Base-by-base conservation (phyloP, 371 early-diverging fungal genomes). In the Mucor circinelloides region DNA sequence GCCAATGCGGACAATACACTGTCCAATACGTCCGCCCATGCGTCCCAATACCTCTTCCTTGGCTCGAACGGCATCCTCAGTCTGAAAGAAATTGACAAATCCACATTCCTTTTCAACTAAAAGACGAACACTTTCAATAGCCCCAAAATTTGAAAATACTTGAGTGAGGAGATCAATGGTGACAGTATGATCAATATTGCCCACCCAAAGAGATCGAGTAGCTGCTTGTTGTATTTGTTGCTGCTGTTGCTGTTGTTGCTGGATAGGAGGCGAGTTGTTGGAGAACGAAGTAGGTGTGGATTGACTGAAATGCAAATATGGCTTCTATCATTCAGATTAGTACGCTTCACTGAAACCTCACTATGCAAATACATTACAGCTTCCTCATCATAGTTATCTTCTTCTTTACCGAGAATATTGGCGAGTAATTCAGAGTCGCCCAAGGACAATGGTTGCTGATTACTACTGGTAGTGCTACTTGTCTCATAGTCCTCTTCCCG, bases 41-140 rank as follows among this genome's bases (percentile, higher is more conserved):
- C 79, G 73, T 6, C 86, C 85, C 57, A 94, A 89, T 81, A 98
- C 93, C 63, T 92, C 93, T 55, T 94, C 94, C 62, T 90, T 88
- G 28, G 98, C 99, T 25, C 87, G 73, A 31, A 94, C 73, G 19
- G 98, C 97, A 75, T 97, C 95, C 61, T 97, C 97, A 4, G 92
- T 79, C 10, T 88, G 85, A 48, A 87, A 77, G 71, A 91, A 97
- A 72, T 96, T 98, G 68, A 98, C 90, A 77, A 97, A 98, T 12
- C 96, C 99, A 62, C 99, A 97, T 68, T 97, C 97, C 76, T 95
- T 95, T 69, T 98, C 99, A 7, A 94, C 90, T 19, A 97, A 82
- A 48, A 97, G 86, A 21, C 97, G 89, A 54, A 97, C 85, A 59
- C 93, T 93, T 77, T 98, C 99, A 71, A 98, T 94, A 23, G 93